Conservation (phyloP, 495 filamentous ascomycete species). For the Aspergillus indologenus region DNA sequence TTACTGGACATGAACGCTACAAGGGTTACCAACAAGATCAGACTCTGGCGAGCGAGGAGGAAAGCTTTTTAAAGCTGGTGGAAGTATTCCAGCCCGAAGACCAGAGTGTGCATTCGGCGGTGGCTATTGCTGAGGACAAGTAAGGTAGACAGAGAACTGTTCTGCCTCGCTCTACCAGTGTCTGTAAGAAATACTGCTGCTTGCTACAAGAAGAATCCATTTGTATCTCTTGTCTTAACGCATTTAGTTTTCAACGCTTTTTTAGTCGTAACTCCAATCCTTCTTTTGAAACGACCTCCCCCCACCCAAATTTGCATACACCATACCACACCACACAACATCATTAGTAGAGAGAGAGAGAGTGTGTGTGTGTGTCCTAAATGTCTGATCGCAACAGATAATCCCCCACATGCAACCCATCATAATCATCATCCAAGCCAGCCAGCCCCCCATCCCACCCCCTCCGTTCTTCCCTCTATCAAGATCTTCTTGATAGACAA, state of each 20-base stretch:
- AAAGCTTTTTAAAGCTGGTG: background rate
- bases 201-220: background rate
- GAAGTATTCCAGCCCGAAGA: background rate
- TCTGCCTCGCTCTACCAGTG: too few relatives aligned
- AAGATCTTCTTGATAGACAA: conserved; percentile 10
- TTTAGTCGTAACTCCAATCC: background rate
- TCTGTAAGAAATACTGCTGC: too few relatives aligned
- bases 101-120: background rate
- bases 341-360: background rate
- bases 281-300: background rate
- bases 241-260: background rate
- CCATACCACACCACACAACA: background rate
- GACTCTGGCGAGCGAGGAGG: background rate
- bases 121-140: background rate
- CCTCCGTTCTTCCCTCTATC: background rate
- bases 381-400: background rate
- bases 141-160: background rate
- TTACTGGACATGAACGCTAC: background rate
- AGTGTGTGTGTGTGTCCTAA: too few relatives aligned
- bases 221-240: background rate
- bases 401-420: background rate
- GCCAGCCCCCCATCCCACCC: background rate
- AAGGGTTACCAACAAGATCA: background rate
- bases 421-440: background rate
- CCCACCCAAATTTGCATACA: background rate